Evolutionary conservation across 805 yeast genomes (phyloP).

Genomic region (Lipomyces starkeyi): DNA sequence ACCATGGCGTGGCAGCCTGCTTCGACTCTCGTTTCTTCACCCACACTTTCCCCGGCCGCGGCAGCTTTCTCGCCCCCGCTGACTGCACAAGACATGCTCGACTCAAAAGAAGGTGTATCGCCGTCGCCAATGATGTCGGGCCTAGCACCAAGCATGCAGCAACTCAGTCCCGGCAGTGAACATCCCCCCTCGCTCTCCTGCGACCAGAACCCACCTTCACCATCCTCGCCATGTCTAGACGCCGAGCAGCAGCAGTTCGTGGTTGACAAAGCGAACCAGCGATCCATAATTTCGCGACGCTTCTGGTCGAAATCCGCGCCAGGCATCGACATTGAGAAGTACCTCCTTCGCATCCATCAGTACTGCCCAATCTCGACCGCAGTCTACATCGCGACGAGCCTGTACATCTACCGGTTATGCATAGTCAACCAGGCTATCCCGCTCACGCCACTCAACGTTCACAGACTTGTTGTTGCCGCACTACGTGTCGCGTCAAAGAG

Average conservation of each 20-base stretch:
- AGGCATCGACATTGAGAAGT: slow-evolving; percentile 43
- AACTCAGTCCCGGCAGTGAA: slow-evolving; percentile 20
- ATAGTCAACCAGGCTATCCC: slow-evolving; percentile 44
- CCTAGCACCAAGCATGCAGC: slow-evolving; percentile 3
- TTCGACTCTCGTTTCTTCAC: slow-evolving; percentile 4
- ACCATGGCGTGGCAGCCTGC: slow-evolving; percentile 12
- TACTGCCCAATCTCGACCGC: slow-evolving; percentile 50
- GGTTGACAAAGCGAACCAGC: slow-evolving; percentile 28
- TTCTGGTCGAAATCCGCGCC: slow-evolving; percentile 46
- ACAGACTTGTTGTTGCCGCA: slow-evolving; percentile 54
- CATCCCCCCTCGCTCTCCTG: slow-evolving; percentile 14
- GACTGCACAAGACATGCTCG: slow-evolving; percentile 10
- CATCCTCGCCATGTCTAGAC: slow-evolving; percentile 10
- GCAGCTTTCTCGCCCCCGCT: slow-evolving; percentile 19
- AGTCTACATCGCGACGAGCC: slow-evolving; percentile 48
- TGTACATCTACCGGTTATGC: slow-evolving; percentile 46
- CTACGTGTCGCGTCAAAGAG: slow-evolving; percentile 55
- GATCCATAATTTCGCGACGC: slow-evolving; percentile 41
- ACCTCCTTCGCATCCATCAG: slow-evolving; percentile 48
- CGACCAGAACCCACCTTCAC: background rate
- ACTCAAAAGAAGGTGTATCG: slow-evolving; percentile 7
- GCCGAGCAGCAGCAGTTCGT: slow-evolving; percentile 5
- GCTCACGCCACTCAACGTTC: slow-evolving; percentile 49
- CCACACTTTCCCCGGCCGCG: slow-evolving; percentile 14
- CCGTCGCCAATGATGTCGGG: slow-evolving; percentile 11